These are phyloP conservation scores for Lactifluus hygrophoroides DNA, from an alignment of 768 basidiomycete species.

Conservation along the genomic window DNA sequence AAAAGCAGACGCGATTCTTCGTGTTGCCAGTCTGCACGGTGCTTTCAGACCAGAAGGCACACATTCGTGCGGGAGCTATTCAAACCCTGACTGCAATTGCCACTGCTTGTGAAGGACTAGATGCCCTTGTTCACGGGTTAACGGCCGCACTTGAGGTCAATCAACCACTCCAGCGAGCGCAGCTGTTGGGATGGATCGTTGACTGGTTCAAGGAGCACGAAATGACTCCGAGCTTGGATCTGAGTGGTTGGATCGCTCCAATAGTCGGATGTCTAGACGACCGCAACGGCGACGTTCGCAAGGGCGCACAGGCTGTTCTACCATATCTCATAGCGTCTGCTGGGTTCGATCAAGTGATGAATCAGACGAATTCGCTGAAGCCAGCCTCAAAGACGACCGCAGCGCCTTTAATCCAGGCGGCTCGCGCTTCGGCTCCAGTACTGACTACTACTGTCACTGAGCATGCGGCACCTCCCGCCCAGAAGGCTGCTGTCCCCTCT, in stretches of 20 bases:
- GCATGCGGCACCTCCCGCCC: conserved; percentile 22
- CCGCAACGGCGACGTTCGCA: conserved; percentile 83
- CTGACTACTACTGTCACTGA: conserved; percentile 19
- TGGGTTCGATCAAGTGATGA: conserved; percentile 80
- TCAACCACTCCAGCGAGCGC: conserved; percentile 82
- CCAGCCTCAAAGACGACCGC: conserved; percentile 84
- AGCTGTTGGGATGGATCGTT: conserved; percentile 68
- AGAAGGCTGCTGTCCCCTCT: conserved; percentile 16
- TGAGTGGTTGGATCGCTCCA: conserved; percentile 56
- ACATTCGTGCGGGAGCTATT: conserved; percentile 69
- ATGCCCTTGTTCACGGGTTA: conserved; percentile 71
- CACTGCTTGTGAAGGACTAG: conserved; percentile 75
- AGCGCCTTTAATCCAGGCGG: conserved; percentile 81
- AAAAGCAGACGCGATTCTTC: conserved; percentile 77
- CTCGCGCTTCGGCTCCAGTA: conserved; percentile 42
- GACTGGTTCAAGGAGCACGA: conserved; percentile 70
- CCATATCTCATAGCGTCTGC: conserved; percentile 64
- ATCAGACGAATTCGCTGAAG: conserved; percentile 80
- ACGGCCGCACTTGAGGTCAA: conserved; percentile 73
- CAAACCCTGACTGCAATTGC: conserved; percentile 78
- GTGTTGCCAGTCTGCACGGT: conserved; percentile 71
- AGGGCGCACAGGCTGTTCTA: conserved; percentile 76
- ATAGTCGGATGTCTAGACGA: conserved; percentile 82
- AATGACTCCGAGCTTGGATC: conserved; percentile 48
- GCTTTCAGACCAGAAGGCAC: conserved; percentile 88